Conservation (phyloP, 768 basidiomycete species). For the Chlorophyllum brunneum region DNA sequence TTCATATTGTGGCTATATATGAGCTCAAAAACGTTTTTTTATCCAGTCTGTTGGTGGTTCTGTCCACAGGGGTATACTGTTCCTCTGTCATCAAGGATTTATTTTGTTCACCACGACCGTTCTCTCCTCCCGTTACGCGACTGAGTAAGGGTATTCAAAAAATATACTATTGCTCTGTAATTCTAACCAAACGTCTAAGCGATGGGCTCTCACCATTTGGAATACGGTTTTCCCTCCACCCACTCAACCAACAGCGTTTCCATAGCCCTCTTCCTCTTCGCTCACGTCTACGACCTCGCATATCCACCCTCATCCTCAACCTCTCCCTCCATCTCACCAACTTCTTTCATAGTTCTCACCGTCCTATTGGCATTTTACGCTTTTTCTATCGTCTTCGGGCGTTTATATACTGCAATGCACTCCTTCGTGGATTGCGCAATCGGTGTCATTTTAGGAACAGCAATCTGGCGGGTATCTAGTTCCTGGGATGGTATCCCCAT, state of each 20-base stretch:
- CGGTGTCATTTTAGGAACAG: slow-evolving; percentile 61
- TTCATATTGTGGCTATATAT: neutral
- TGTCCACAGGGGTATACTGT: slow-evolving; percentile 80
- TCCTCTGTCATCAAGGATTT: slow-evolving; percentile 88
- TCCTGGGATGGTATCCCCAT: slow-evolving; percentile 38
- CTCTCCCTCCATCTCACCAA: slow-evolving; percentile 39
- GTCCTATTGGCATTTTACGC: slow-evolving; percentile 52
- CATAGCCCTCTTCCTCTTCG: slow-evolving; percentile 78
- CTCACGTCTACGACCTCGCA: slow-evolving; percentile 52
- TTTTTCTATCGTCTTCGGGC: slow-evolving; percentile 72
- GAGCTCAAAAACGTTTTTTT: too few relatives aligned
- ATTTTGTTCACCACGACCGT: slow-evolving; percentile 86
- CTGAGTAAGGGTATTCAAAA: slow-evolving; percentile 53
- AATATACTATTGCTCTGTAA: too few relatives aligned
- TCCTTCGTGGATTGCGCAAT: slow-evolving; percentile 70
- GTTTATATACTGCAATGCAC: slow-evolving; percentile 88
- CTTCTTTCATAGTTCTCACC: slow-evolving; percentile 38
- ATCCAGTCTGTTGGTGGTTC: slow-evolving; percentile 59
- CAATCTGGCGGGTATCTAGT: slow-evolving; percentile 62
- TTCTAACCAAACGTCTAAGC: slow-evolving; percentile 42
- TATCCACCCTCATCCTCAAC: slow-evolving; percentile 20
- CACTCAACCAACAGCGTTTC: slow-evolving; percentile 91
- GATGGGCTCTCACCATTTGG: slow-evolving; percentile 76
- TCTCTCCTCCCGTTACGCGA: slow-evolving; percentile 86
- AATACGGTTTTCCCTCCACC: slow-evolving; percentile 95